phyloP scores from a whole-genome alignment of 345 rosid genomes.

The Lepidium didymum region DNA sequence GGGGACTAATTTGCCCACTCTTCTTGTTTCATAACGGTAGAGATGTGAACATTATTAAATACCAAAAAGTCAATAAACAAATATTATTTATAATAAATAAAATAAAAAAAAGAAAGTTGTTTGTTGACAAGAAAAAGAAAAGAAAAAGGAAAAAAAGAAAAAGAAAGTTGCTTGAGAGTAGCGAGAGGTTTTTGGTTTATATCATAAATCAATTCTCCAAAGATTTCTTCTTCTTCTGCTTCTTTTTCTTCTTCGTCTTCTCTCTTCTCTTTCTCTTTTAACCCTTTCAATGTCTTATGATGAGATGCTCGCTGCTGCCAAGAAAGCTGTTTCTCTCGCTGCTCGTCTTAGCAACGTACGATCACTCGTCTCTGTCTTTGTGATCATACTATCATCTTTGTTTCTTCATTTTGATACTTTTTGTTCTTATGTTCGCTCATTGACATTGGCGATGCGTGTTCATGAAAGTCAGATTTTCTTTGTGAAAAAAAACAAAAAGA shows the following conservation, averaged over 20 bases:
- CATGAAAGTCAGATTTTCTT: not conserved
- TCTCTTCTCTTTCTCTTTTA: not conserved
- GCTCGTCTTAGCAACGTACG: conserved; percentile 82
- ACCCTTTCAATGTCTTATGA: conserved; percentile 19
- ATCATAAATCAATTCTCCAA: conserved; percentile 2
- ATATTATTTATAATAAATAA: not conserved
- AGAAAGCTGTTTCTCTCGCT: conserved; percentile 80
- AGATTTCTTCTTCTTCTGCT: not conserved
- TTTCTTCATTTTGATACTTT: not conserved
- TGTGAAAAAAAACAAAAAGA: not conserved
- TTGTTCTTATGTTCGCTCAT: not conserved
- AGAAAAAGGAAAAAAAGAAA: not conserved
- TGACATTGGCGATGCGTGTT: conserved; percentile 18
- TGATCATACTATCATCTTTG: not conserved
- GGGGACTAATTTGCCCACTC: not conserved
- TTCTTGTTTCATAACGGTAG: conserved; percentile 4
- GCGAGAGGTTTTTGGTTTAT: conserved; percentile 27
- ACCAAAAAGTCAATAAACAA: not conserved
- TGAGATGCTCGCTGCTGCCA: conserved; percentile 32
- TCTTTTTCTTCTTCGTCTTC: not conserved
- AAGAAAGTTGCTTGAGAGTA: conserved; percentile 26
- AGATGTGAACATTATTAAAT: not conserved
- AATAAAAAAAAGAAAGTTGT: not conserved
- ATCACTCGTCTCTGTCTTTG: not conserved
- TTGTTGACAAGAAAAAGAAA: not conserved